Base-by-base conservation (phyloP, 1,284 basidiomycete genomes). In the Sporisorium iseilematis-ciliati region DNA sequence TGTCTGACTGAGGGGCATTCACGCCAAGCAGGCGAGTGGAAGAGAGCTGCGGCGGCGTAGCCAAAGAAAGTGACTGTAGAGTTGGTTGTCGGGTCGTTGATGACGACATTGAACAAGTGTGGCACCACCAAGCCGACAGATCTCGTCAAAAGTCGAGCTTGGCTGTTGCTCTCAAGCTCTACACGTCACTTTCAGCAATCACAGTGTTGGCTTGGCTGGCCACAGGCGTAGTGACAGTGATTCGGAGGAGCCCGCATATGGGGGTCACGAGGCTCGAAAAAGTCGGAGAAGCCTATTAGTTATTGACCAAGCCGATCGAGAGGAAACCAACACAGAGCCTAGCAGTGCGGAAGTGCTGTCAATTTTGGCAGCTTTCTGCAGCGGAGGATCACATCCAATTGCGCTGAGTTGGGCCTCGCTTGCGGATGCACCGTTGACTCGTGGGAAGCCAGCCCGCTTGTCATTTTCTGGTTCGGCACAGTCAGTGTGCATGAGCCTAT, bases 31-130 rank as follows among this genome's bases (percentile, higher is more conserved):
- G 16, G 10, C n/a, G n/a, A n/a, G n/a, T n/a, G n/a, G 33, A 12
- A 16, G 35, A 10, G 35, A 16, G 35, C 35, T 38, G 35, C 35
- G 31, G 31, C 31, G 31, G 31, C 31, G 35, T 38, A 38, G 35
- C 35, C 35, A 38, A 14, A 38, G 12, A 38, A 38, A 16, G 12
- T 10, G 14, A 38, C 14, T 38, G 14, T 14, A 38, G 35, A 38
- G 35, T 38, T 38, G 35, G 35, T 38, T 12, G 35, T 26, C 31
- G 25, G 29, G 20, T 46, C 40, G 31, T 43, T 38, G 50, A 64
- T 64, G 61, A 64, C 61, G 61, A 64, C 61, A 64, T 64, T 26
- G 2, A 49, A 29, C 20, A 21, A 18, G 10, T 18, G 38, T 46
- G 42, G 16, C 59, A 55, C 42, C 58, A 51, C 50, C 20, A 16